Evolutionary conservation across 352 stramenopile genomes (phyloP).

Genomic region (Globisporangium perplexum): DNA sequence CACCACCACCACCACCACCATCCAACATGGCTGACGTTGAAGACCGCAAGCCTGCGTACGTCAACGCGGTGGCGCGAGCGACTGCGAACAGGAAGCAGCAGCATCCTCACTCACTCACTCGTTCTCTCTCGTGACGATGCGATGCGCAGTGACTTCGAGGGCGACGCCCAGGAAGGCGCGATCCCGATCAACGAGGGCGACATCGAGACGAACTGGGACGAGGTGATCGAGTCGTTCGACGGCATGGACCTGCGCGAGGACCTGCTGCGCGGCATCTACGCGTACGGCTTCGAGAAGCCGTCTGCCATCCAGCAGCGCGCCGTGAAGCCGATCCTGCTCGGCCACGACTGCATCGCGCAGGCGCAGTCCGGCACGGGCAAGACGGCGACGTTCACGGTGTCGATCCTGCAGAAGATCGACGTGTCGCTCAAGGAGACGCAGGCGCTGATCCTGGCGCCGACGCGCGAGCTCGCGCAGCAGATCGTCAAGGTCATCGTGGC

Average conservation of each 20-base stretch:
- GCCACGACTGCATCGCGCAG: slow-evolving; percentile 98
- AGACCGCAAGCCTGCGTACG: slow-evolving; percentile 47
- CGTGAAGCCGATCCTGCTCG: slow-evolving; percentile 97
- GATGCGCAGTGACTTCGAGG: slow-evolving; percentile 42
- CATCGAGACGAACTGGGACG: slow-evolving; percentile 98
- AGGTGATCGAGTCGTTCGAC: slow-evolving; percentile 98
- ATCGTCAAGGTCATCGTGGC: slow-evolving; percentile 98
- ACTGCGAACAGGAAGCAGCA: no score
- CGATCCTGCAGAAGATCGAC: slow-evolving; percentile 98
- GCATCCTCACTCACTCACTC: not conserved
- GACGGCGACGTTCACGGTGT: slow-evolving; percentile 99
- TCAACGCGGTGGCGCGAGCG: not conserved
- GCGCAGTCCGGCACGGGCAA: slow-evolving; percentile 99
- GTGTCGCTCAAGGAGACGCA: slow-evolving; percentile 94
- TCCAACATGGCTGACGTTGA: slow-evolving; percentile 70
- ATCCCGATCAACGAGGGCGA: slow-evolving; percentile 88
- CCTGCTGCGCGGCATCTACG: slow-evolving; percentile 99
- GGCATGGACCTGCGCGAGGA: slow-evolving; percentile 98
- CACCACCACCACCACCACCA: slow-evolving; percentile 13
- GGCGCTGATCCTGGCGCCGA: slow-evolving; percentile 98
- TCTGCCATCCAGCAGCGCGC: slow-evolving; percentile 99
- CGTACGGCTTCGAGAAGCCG: slow-evolving; percentile 99
- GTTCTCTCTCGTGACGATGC: no score
- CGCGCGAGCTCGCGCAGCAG: slow-evolving; percentile 98
- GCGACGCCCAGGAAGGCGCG: slow-evolving; percentile 55